These are phyloP conservation scores for Forsythia viridissima DNA, from an alignment of 257 asterid species.

Conservation along the genomic window DNA sequence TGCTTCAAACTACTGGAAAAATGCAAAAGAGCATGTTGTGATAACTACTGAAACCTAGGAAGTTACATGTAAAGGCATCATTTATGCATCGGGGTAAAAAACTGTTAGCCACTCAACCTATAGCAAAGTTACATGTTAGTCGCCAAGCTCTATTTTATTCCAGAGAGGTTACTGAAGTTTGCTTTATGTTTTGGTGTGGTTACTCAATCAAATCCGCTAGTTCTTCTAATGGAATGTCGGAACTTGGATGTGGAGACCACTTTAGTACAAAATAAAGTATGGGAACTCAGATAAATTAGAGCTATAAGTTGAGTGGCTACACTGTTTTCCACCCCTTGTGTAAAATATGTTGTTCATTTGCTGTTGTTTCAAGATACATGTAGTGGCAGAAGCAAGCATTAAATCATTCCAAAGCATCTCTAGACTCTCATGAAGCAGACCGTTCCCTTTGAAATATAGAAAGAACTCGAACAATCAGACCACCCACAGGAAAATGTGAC, in stretches of 20 bases:
- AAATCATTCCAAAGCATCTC: not conserved
- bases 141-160: too few species aligned
- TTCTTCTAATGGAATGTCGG: not conserved
- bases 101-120: too few species aligned
- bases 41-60: too few species aligned
- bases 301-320: not conserved
- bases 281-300: not conserved
- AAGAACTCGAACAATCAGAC: not conserved
- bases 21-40: too few species aligned
- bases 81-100: too few species aligned
- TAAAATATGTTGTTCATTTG: not conserved
- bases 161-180: not conserved
- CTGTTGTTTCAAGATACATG: not conserved
- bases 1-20: not conserved
- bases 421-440: not conserved
- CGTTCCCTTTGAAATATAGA: constrained; percentile 5
- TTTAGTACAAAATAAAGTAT: too few species aligned
- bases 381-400: constrained; percentile 10
- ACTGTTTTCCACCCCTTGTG: not conserved
- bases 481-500: constrained; percentile 8
- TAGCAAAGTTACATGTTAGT: too few species aligned
- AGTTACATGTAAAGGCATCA: too few species aligned
- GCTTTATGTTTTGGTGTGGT: not conserved
- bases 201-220: not conserved
- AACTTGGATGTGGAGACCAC: not conserved